Evolutionary conservation across 768 basidiomycete genomes (phyloP), one percentile per base, ranked within the genome.

Genomic region (Xerocomellus intermedius): DNA sequence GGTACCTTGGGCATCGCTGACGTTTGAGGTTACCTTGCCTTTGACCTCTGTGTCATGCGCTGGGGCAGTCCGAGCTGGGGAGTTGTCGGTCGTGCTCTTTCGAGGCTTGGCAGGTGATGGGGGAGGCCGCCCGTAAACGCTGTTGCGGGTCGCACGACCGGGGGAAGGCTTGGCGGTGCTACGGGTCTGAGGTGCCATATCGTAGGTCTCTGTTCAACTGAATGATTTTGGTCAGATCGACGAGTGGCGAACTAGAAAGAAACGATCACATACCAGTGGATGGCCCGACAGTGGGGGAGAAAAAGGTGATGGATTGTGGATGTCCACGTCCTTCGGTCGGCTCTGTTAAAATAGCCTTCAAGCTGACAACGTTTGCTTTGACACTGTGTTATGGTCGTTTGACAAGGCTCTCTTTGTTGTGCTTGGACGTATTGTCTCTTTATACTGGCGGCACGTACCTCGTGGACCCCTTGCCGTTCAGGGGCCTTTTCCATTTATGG

Each of bases 141-240:
- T 68, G 28, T 70, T 69, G 52, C 59, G 59, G 4, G 68, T 63
- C 4, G 32, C 24, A 47, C 64, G 61, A 38, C 59, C 58, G 0
- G 63, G 56, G 4, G 64, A 60, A 22, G 38, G 1, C 32, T 57
- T 69, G 39, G 47, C 14, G n/a, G 53, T 16, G 30, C 59, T 69
- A 19, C 64, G 61, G 0, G 68, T 68, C 42, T 57, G 63, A 37
- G 68, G 69, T n/a, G 68, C 54, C 68, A 70, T 70, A 28, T 10
- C 42, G 36, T 46, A 30, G 2, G 50, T 55, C 8, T 6, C 28
- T 41, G 57, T 33, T 50, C 22, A 17, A 36, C 38, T 55, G 8
- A 32, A 16, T 0, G 9, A 14, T 3, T 4, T 35, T 21, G 1
- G 4, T 55, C 33, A 55, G 37, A 32, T 14, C 6, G 5, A 32